These are phyloP conservation scores for Claviceps pazoutovae DNA, from an alignment of 2,329 filamentous ascomycete species.

Conservation along the genomic window DNA sequence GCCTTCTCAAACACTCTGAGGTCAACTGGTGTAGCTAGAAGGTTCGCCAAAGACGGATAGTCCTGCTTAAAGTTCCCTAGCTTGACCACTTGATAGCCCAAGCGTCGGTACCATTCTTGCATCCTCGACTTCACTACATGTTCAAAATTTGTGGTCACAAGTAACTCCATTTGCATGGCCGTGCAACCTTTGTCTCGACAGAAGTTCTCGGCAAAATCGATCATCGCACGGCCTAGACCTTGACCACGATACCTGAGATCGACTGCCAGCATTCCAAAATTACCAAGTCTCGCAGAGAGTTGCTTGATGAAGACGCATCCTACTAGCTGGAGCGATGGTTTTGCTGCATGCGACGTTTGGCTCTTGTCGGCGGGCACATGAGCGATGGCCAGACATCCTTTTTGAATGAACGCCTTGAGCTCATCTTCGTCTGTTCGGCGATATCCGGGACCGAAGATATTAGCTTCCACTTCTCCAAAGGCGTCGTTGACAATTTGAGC, in stretches of 20 bases:
- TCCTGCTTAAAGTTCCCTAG: constrained; percentile 15
- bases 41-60: constrained; percentile 14
- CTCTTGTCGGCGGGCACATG: constrained; percentile 3
- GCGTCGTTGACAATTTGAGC: constrained; percentile 14
- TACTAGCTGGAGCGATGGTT: constrained; percentile 2
- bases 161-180: constrained; percentile 16
- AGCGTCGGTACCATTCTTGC: constrained; percentile 15
- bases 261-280: constrained; percentile 17
- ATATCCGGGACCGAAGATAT: constrained; percentile 15
- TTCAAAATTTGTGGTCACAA: constrained; percentile 14
- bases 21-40: constrained; percentile 15
- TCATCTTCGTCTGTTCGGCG: constrained; percentile 12
- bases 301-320: constrained; percentile 17
- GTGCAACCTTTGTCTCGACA: constrained; percentile 14
- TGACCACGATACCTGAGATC: constrained; percentile 11
- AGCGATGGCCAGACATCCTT: constrained; percentile 13
- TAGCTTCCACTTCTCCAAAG: constrained; percentile 13
- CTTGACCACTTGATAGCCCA: constrained; percentile 15
- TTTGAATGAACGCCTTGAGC: constrained; percentile 10
- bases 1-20: constrained; percentile 17
- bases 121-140: constrained; percentile 15
- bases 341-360: neutral
- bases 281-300: constrained; percentile 9
- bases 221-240: constrained; percentile 14
- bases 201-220: constrained; percentile 15